Evolutionary conservation across 805 yeast genomes (phyloP).

Genomic region (Geotrichum ghanense): DNA sequence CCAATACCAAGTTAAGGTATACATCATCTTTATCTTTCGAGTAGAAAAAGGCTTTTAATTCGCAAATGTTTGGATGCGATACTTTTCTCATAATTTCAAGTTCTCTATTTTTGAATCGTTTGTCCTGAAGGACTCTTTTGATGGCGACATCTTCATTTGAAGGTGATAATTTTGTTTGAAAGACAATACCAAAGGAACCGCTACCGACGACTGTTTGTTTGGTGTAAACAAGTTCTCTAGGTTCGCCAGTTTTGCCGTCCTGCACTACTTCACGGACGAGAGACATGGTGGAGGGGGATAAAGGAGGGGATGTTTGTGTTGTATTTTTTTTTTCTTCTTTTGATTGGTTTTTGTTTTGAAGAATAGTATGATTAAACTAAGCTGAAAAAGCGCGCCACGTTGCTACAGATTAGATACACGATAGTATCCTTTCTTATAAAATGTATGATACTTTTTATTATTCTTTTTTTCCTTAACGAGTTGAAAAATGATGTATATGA

Average conservation of each 20-base stretch:
- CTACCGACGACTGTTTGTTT: slow-evolving; percentile 91
- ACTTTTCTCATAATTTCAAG: slow-evolving; percentile 89
- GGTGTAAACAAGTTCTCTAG: slow-evolving; percentile 56
- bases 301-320: too few relatives aligned
- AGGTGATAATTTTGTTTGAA: slow-evolving; percentile 69
- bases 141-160: slow-evolving; percentile 78
- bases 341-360: too few relatives aligned
- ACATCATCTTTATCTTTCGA: slow-evolving; percentile 67
- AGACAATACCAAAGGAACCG: slow-evolving; percentile 98
- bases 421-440: too few relatives aligned
- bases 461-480: too few relatives aligned
- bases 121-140: slow-evolving; percentile 93
- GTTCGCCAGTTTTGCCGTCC: slow-evolving; percentile 60
- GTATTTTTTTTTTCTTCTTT: too few relatives aligned
- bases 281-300: neutral
- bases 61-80: slow-evolving; percentile 78
- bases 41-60: slow-evolving; percentile 77
- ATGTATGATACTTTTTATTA: too few relatives aligned
- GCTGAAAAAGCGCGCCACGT: too few relatives aligned
- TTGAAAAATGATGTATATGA: too few relatives aligned
- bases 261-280: slow-evolving; percentile 50
- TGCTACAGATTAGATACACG: too few relatives aligned
- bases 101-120: slow-evolving; percentile 91
- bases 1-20: slow-evolving; percentile 80
- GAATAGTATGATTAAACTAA: too few relatives aligned